Evolutionary conservation across 441 rosid species (phyloP).

Genomic region (Croton laevigatus): DNA sequence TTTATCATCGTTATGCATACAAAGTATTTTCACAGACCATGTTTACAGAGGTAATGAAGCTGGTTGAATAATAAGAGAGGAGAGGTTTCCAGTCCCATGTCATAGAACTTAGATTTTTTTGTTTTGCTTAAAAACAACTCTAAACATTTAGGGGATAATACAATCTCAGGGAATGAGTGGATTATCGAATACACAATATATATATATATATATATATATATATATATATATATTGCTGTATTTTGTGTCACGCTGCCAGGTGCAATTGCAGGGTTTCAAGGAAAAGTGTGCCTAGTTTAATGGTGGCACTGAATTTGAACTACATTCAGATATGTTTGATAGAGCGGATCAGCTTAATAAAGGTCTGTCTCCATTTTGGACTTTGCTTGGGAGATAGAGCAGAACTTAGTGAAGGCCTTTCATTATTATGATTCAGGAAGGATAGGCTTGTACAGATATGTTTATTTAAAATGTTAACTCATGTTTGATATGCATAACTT

Average conservation of each 20-base stretch:
- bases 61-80: not conserved
- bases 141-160: not conserved
- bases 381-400: not conserved
- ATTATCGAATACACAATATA: not conserved
- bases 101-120: not conserved
- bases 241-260: too few relatives aligned
- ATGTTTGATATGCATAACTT: constrained; percentile 17
- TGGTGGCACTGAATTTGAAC: too few relatives aligned
- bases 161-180: not conserved
- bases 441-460: not conserved
- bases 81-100: not conserved
- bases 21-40: not conserved
- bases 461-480: not conserved
- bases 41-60: not conserved
- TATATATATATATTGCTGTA: too few relatives aligned
- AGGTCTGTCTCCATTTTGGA: not conserved
- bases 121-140: not conserved
- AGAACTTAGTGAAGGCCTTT: not conserved
- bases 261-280: too few relatives aligned
- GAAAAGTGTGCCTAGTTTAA: too few relatives aligned
- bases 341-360: too few relatives aligned
- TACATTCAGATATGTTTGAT: too few relatives aligned
- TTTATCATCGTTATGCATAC: not conserved
- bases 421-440: constrained; percentile 2
- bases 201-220: too few relatives aligned